A percentile compares a stretch with the other conserved stretches of the same genome.
phyloP scores from a whole-genome alignment of 2,329 filamentous ascomycete genomes.

The Exophiala alcalophila region DNA sequence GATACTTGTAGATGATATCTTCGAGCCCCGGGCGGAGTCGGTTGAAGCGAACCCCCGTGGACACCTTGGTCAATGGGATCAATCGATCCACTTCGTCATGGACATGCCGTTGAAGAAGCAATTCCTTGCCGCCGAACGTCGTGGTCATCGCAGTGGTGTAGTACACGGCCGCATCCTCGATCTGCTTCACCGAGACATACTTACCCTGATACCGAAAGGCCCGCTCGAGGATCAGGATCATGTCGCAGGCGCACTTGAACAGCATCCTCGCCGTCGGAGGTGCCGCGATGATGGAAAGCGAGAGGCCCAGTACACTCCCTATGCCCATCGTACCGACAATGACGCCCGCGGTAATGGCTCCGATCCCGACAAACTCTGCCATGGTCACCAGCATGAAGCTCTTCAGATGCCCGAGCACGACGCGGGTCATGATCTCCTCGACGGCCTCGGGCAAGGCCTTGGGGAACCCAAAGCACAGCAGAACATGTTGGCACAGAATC shows the following conservation, averaged over 20 bases:
- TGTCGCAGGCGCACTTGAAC: slow-evolving; percentile 36
- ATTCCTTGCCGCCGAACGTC: slow-evolving; percentile 27
- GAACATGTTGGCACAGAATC: slow-evolving; percentile 30
- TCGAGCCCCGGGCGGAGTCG: slow-evolving; percentile 25
- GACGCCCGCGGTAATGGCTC: slow-evolving; percentile 20
- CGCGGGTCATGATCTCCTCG: slow-evolving; percentile 28
- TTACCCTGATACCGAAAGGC: slow-evolving; percentile 32
- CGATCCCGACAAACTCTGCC: slow-evolving; percentile 23
- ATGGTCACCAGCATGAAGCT: slow-evolving; percentile 25
- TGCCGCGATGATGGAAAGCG: slow-evolving; percentile 30
- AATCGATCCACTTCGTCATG: slow-evolving; percentile 27
- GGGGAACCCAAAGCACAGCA: slow-evolving; percentile 30
- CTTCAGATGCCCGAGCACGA: slow-evolving; percentile 27
- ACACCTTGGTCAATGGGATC: slow-evolving; percentile 25
- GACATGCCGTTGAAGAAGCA: slow-evolving; percentile 26
- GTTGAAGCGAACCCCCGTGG: slow-evolving; percentile 19
- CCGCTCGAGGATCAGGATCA: slow-evolving; percentile 35
- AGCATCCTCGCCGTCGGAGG: slow-evolving; percentile 36
- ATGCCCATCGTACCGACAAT: slow-evolving; percentile 30
- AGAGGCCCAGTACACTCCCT: slow-evolving; percentile 30
- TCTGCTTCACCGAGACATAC: slow-evolving; percentile 29
- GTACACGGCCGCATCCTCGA: slow-evolving; percentile 29
- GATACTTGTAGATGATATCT: slow-evolving; percentile 29
- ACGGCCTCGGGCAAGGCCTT: slow-evolving; percentile 28
- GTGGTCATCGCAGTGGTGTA: slow-evolving; percentile 27